Conservation (phyloP, 306 rosid genomes). For the Castanea sativa region DNA sequence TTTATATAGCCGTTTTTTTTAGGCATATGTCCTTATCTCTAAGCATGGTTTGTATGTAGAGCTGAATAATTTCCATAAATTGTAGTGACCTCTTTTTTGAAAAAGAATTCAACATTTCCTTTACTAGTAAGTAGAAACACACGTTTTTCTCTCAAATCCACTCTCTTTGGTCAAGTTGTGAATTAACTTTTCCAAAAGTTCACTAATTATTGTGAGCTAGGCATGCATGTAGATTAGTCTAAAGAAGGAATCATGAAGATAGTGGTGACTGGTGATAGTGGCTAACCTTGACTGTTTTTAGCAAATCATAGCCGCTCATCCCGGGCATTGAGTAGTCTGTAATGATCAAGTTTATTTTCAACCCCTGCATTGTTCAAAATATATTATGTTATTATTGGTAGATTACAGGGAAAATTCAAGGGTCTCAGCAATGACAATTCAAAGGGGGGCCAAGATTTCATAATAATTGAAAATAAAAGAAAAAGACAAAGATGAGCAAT, state of each 20-base stretch:
- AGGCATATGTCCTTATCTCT: neutral
- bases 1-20: neutral
- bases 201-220: neutral
- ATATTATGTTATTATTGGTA: neutral
- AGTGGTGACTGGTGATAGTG: constrained; percentile 9
- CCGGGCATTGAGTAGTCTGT: constrained; percentile 99
- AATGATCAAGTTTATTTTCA: constrained; percentile 95
- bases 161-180: neutral
- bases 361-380: constrained; percentile 47
- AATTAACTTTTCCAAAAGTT: neutral
- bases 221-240: neutral
- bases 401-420: neutral
- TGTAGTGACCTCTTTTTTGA: neutral
- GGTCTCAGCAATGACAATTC: too few relatives aligned
- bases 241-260: constrained; percentile 6
- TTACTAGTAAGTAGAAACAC: neutral
- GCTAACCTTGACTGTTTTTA: constrained; percentile 82
- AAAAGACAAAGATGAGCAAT: neutral
- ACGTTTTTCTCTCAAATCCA: neutral
- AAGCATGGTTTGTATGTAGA: neutral
- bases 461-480: neutral
- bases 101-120: neutral
- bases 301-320: constrained; percentile 97
- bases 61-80: neutral
- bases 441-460: neutral